Conservation (phyloP, 2,329 filamentous ascomycete genomes). For the Magnaporthiopsis incrustans region DNA sequence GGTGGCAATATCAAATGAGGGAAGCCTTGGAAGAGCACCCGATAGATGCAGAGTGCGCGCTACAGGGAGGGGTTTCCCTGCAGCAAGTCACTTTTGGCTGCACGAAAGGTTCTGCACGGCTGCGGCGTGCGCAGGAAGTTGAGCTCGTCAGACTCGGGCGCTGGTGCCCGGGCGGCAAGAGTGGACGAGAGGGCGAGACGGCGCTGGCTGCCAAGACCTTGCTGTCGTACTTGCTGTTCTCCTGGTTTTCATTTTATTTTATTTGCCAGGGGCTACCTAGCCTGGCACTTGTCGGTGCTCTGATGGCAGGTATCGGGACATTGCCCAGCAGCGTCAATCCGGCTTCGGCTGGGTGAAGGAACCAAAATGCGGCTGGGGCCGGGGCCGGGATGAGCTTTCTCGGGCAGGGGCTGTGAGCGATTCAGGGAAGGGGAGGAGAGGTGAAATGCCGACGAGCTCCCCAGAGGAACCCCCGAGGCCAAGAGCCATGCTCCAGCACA, state of each 20-base stretch:
- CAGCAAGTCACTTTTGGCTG: not conserved
- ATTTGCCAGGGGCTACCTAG: not conserved
- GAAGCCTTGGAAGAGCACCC: not conserved
- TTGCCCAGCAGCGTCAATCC: not conserved
- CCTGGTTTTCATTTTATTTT: no score
- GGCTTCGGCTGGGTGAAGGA: no score
- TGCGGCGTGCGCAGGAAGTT: not conserved
- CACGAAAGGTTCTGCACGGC: not conserved
- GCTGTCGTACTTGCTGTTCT: not conserved
- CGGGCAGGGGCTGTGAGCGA: not conserved
- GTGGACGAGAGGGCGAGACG: no score
- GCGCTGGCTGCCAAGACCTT: no score
- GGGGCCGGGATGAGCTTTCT: no score
- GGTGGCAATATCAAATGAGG: not conserved
- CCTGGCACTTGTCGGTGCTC: not conserved
- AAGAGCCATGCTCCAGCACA: not conserved
- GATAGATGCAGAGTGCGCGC: not conserved
- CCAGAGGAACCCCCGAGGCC: no score
- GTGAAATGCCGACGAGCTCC: not conserved
- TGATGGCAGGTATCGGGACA: not conserved
- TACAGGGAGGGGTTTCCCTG: not conserved
- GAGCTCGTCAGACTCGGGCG: not conserved
- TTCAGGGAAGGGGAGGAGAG: not conserved
- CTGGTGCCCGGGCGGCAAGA: not conserved
- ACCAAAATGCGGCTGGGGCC: not conserved